These are phyloP conservation scores for Debaryomyces subglobosus DNA, from an alignment of 1,139 yeast species.

Conservation along the genomic window DNA sequence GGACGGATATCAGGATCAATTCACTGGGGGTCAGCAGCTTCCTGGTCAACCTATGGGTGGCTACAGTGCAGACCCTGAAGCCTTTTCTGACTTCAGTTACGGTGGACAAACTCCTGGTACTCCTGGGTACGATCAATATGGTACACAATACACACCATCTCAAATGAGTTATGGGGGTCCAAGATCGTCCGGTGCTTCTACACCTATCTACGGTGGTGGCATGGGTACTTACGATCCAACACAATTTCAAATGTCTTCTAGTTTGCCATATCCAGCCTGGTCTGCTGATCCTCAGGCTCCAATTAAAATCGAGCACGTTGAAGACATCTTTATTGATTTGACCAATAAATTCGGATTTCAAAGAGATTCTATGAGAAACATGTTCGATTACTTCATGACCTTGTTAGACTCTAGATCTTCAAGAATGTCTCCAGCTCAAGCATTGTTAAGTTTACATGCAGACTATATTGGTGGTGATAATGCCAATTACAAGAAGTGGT, in stretches of 20 bases:
- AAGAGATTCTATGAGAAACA: constrained; percentile 95
- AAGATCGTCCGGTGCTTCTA: constrained; percentile 90
- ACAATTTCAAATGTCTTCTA: constrained; percentile 61
- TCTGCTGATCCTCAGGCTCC: constrained; percentile 90
- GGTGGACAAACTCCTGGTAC: constrained; percentile 73
- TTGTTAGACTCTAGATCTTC: constrained; percentile 93
- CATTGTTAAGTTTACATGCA: constrained; percentile 88
- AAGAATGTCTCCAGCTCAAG: constrained; percentile 96
- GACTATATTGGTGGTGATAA: constrained; percentile 71
- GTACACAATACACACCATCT: constrained; percentile 79
- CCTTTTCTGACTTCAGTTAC: constrained; percentile 76
- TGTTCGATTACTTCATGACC: constrained; percentile 95
- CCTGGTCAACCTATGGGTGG: constrained; percentile 52
- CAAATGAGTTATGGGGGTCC: constrained; percentile 85
- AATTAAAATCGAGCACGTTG: constrained; percentile 78
- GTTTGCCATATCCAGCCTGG: constrained; percentile 92
- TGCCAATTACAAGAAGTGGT: constrained; percentile 51
- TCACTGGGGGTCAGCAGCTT: constrained; percentile 32
- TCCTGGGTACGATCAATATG: constrained; percentile 73
- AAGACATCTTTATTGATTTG: constrained; percentile 87
- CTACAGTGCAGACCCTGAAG: constrained; percentile 67
- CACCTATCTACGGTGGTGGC: constrained; percentile 86
- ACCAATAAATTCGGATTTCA: constrained; percentile 95
- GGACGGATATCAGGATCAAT: constrained; percentile 51
- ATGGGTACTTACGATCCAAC: constrained; percentile 65